Conservation (phyloP, 805 yeast species). For the Zygosaccharomyces bailii region DNA sequence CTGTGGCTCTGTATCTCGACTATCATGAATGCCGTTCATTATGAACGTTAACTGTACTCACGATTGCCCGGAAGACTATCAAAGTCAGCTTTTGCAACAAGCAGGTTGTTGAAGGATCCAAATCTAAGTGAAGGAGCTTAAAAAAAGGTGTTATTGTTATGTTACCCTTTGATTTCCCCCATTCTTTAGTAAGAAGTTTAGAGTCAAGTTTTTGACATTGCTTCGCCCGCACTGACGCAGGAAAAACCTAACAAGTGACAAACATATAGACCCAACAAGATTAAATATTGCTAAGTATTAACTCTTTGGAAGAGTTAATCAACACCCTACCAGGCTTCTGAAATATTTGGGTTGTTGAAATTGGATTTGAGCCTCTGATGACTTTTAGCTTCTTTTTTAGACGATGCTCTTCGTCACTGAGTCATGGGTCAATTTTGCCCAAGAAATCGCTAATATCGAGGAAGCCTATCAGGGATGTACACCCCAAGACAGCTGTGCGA, state of each 20-base stretch:
- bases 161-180: not conserved
- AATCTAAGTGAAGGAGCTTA: not conserved
- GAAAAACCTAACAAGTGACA: slow-evolving; percentile 4
- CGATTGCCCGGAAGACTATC: not conserved
- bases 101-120: not conserved
- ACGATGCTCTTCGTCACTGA: not conserved
- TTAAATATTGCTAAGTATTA: too few species aligned
- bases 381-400: not conserved
- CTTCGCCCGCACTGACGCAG: slow-evolving; percentile 5
- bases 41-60: not conserved
- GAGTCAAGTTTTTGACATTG: slow-evolving; percentile 2
- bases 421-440: slow-evolving; percentile 4
- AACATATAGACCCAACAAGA: not conserved
- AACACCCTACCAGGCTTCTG: too few species aligned
- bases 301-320: too few species aligned
- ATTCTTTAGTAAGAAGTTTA: slow-evolving; percentile 2
- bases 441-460: slow-evolving; percentile 15
- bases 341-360: too few species aligned
- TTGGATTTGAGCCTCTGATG: not conserved
- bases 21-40: slow-evolving; percentile 5
- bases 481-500: slow-evolving; percentile 57
- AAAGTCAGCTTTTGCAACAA: not conserved
- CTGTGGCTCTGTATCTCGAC: slow-evolving; percentile 5
- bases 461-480: slow-evolving; percentile 30
- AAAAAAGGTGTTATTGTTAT: not conserved